Percentiles rank a stretch among this genome's conserved stretches.
phyloP scores from a whole-genome alignment of 192 early-diverging fungal species.

The Coemansia aciculifera region DNA sequence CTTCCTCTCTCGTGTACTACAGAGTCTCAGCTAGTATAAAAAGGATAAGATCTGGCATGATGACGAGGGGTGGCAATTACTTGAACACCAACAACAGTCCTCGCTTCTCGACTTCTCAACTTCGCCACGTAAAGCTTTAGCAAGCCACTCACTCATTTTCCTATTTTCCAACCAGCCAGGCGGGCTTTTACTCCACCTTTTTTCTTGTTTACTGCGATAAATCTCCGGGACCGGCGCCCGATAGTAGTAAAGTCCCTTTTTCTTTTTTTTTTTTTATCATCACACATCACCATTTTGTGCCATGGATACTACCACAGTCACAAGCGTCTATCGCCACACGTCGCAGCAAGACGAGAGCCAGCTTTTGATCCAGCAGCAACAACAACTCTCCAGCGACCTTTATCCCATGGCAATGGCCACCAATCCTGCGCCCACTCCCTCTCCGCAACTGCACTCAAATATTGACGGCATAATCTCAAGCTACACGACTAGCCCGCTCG shows the following conservation, averaged over 20 bases:
- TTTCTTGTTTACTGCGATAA: not conserved
- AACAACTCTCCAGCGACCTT: not conserved
- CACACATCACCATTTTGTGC: not conserved
- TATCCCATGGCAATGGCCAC: not conserved
- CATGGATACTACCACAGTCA: not conserved
- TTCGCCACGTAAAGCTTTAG: not conserved
- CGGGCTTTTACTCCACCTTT: not conserved
- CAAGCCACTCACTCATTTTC: not conserved
- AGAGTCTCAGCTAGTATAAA: too few relatives aligned
- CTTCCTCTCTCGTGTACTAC: too few relatives aligned
- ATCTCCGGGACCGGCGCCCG: too few relatives aligned
- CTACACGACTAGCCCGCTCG: constrained; percentile 5
- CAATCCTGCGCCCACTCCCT: not conserved
- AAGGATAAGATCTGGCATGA: not conserved
- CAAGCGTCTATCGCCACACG: not conserved
- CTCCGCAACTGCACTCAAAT: not conserved
- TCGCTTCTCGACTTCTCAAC: not conserved
- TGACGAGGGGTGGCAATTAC: not conserved
- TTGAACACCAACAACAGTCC: not conserved
- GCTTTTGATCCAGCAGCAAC: not conserved
- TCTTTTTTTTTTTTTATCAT: not conserved
- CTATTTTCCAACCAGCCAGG: too few relatives aligned
- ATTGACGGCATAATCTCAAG: not conserved
- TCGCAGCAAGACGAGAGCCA: not conserved
- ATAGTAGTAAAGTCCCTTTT: not conserved